Evolutionary conservation across 2,329 filamentous ascomycete species (phyloP), one percentile per base, ranked within the genome.

Genomic region (Lachnellula hyalina): DNA sequence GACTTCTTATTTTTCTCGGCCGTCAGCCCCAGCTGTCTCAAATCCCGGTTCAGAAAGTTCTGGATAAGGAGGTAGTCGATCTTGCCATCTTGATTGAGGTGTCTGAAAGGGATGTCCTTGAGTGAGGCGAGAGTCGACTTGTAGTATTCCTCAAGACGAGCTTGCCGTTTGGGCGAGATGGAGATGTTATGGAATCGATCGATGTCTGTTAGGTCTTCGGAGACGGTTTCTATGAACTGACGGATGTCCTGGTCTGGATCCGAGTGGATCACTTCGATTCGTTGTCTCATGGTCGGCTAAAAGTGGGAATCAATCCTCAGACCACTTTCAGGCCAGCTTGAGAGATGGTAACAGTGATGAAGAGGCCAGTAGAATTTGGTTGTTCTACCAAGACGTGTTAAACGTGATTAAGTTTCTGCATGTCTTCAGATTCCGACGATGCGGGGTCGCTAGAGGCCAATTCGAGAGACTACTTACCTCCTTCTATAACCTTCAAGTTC

Each of bases 51-150:
- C 8, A 81, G 65, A 52, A 74, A 77, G 61, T 75, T 80, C 40
- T 74, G 71, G 5, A 83, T 66, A 0, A 83, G 73, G 4, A 81
- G 46, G 51, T 74, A 79, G 61, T 82, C 78, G 15, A 77, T 73
- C 54, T 69, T 73, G 42, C 70, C 74, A 38, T 81, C 72, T 52
- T 78, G 77, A 17, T 66, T 58, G 36, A 72, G 70, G 0, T 58
- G 54, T 3, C 69, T 62, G 59, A 78, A 78, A 0, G 66, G 59
- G 6, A 65, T 60, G 2, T 62, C 54, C 5, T 65, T 61, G 9
- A 79, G 65, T 6, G 62, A 65, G 1, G 65, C 61, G 0, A 80
- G 69, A 55, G 81, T 74, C 0, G 72, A 60, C 0, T 63, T 52
- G 56, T 75, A 75, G 61, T 74, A 82, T 12, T 63, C 55, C 1